A percentile compares a stretch with the other conserved stretches of the same genome.
Conservation (phyloP, 2,329 filamentous ascomycete genomes). For the Aspergillus pseudoterreus region DNA sequence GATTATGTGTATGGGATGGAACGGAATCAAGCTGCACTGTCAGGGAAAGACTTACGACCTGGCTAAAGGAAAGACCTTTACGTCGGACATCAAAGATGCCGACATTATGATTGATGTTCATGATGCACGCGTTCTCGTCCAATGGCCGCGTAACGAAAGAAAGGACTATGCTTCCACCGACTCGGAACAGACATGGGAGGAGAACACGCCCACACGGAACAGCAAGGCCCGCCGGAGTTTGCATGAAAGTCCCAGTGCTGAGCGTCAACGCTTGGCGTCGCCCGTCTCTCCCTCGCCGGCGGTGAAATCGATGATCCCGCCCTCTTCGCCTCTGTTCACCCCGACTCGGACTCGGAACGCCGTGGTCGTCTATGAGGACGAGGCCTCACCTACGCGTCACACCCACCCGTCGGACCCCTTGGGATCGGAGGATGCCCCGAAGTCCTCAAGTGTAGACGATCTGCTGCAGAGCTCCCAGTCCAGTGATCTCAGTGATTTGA, state of each 20-base stretch:
- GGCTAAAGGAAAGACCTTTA: constrained; percentile 82
- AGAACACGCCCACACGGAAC: constrained; percentile 40
- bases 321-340: constrained; percentile 41
- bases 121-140: constrained; percentile 81
- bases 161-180: constrained; percentile 51
- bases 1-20: constrained; percentile 92
- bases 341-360: constrained; percentile 42
- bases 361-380: constrained; percentile 70
- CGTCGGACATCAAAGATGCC: constrained; percentile 78
- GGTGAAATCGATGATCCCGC: constrained; percentile 42
- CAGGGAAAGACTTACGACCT: constrained; percentile 83
- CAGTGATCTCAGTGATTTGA: constrained; percentile 31
- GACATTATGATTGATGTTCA: constrained; percentile 96
- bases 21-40: constrained; percentile 89
- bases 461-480: constrained; percentile 31
- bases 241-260: constrained; percentile 51
- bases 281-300: constrained; percentile 71
- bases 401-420: constrained; percentile 23
- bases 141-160: constrained; percentile 69
- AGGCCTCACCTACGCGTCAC: constrained; percentile 52
- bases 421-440: constrained; percentile 31
- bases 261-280: constrained; percentile 62
- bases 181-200: constrained; percentile 70
- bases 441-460: constrained; percentile 26
- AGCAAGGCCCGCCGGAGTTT: constrained; percentile 24